Conservation (phyloP, 1,284 basidiomycete genomes). For the Thelephora terrestris region DNA sequence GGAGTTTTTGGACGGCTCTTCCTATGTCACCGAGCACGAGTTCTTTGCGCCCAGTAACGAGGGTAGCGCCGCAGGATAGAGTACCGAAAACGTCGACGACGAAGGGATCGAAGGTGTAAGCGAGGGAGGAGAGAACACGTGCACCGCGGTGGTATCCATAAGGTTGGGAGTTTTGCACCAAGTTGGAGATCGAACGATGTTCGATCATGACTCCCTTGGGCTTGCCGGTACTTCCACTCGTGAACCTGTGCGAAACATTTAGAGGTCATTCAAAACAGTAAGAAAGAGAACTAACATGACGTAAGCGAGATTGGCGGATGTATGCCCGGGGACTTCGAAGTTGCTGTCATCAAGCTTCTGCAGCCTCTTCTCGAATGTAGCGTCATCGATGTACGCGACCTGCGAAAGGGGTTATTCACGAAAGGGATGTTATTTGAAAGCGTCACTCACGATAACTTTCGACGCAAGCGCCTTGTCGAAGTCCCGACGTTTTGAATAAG, state of each 20-base stretch:
- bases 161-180: constrained; percentile 16
- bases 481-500: constrained; percentile 14
- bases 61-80: constrained; percentile 18
- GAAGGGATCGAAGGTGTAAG: constrained; percentile 23
- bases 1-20: constrained; percentile 18
- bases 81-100: constrained; percentile 19
- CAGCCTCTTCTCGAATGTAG: constrained; percentile 1
- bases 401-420: neutral
- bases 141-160: constrained; percentile 17
- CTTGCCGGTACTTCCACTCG: constrained; percentile 13
- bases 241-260: constrained; percentile 6
- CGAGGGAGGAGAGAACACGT: constrained; percentile 20
- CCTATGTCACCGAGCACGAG: constrained; percentile 22
- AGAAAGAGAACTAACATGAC: constrained; percentile 14
- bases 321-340: constrained; percentile 11
- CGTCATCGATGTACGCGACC: constrained; percentile 4
- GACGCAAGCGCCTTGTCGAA: constrained; percentile 8
- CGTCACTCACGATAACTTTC: constrained; percentile 15
- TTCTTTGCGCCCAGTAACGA: constrained; percentile 21
- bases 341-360: neutral
- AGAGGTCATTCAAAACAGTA: neutral
- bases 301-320: constrained; percentile 18
- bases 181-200: constrained; percentile 23
- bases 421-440: neutral
- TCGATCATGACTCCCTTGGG: constrained; percentile 20